Conservation (phyloP, 1,139 yeast species). For the Yamadazyma sp. region DNA sequence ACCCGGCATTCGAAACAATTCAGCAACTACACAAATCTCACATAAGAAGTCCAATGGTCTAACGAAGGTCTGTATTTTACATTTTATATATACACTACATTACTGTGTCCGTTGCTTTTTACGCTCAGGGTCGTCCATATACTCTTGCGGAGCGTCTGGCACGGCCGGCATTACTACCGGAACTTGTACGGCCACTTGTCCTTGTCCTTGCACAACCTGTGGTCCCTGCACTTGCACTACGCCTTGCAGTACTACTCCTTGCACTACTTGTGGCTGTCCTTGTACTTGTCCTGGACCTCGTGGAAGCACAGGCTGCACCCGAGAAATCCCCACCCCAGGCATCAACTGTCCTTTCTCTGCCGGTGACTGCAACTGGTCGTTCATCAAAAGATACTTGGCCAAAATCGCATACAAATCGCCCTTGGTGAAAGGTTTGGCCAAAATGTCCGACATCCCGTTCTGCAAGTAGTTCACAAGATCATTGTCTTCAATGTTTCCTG, state of each 20-base stretch:
- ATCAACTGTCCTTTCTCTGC: background rate
- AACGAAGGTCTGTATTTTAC: no score
- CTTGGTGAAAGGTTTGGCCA: conserved; percentile 90
- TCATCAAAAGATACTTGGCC: conserved; percentile 55
- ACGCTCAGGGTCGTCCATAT: conserved; percentile 12
- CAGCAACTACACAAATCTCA: no score
- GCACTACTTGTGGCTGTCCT: no score
- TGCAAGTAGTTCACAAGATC: conserved; percentile 78
- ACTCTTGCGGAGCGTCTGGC: background rate
- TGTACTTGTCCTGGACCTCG: conserved; percentile 6
- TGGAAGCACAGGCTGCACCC: background rate
- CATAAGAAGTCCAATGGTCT: no score
- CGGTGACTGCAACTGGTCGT: conserved; percentile 2
- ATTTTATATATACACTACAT: background rate
- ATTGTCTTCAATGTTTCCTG: conserved; percentile 80
- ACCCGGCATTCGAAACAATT: no score
- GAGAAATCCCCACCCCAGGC: background rate
- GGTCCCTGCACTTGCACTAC: no score
- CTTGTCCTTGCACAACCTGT: no score
- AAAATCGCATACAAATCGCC: conserved; percentile 76
- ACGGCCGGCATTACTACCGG: no score
- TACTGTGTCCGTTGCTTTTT: conserved; percentile 18
- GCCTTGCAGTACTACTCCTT: no score
- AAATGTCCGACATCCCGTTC: conserved; percentile 88
- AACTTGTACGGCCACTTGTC: no score